Base-by-base conservation (phyloP, 2,329 filamentous ascomycete genomes). In the Cercospora nicotianae region DNA sequence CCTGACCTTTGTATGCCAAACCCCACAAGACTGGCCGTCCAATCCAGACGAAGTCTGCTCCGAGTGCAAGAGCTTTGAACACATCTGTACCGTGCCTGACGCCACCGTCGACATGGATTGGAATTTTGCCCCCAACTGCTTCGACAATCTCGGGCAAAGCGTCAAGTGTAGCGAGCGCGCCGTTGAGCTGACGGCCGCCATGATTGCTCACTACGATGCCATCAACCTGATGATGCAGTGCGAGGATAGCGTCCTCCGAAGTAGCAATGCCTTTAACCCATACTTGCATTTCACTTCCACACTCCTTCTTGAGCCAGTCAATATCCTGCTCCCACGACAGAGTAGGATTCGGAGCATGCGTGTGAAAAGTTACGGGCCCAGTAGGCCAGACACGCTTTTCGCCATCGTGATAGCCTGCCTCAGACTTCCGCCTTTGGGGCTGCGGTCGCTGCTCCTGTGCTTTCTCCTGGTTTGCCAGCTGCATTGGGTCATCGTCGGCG, bases 81-180 rank as follows among this genome's bases (percentile, higher is more conserved):
- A 87, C 81, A 74, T 89, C 86, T 0, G 82, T 84, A 0, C 85
- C 87, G 13, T 83, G 82, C 45, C 86, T 75, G 33, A 88, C 83
- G 0, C 87, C 86, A 10, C 82, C 84, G 72, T 91, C 89, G 16
- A 91, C 85, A 53, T 90, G 82, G 20, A 91, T 81, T 0, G 85
- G 84, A n/a, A 89, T 80, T 67, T 82, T 83, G 18, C 83, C 82
- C 2, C 76, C 71, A 1, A 79, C 80, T 5, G 78, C 79, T 2
- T 73, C 73, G 0, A 77, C 80, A 59, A 79, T 80, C 60, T 81
- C 79, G 0, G 77, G 76, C 10, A 83, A 74, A 9, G 78, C 82
- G 64, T 87, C 86, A 4, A 89, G 78, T 4, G 84, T 84, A 3
- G 82, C 83, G 5, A 84, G 80, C 2, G 84, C 85, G 3, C 86